Conservation (phyloP, 345 rosid genomes). For the Heritiera littoralis region DNA sequence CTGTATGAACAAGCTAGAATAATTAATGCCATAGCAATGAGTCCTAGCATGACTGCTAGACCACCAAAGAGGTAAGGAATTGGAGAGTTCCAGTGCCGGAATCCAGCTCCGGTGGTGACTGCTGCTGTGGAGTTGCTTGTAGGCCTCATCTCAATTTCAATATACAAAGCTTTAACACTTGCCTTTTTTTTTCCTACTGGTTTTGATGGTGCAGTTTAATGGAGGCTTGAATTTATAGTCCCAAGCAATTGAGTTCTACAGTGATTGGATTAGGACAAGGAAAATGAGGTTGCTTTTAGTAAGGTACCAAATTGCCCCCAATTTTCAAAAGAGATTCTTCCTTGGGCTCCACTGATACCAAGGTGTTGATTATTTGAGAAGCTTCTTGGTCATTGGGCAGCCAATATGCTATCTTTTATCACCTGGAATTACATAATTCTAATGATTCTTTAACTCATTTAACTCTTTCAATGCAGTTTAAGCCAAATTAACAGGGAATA, state of each 20-base stretch:
- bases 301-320: conserved; percentile 37
- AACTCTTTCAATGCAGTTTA: neutral
- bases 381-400: conserved; percentile 20
- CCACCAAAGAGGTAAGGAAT: conserved; percentile 53
- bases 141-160: conserved; percentile 38
- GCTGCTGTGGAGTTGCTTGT: conserved; percentile 32
- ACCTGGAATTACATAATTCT: neutral
- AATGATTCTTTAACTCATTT: neutral
- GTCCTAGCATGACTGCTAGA: conserved; percentile 49
- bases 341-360: conserved; percentile 40
- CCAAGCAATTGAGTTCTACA: conserved; percentile 1
- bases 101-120: conserved; percentile 16
- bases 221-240: conserved; percentile 29
- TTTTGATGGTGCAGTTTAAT: conserved; percentile 15
- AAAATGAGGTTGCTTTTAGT: conserved; percentile 2
- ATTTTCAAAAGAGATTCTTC: conserved; percentile 38
- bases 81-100: conserved; percentile 43
- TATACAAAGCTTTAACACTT: neutral
- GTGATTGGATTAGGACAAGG: conserved; percentile 30
- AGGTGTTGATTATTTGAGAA: conserved; percentile 19
- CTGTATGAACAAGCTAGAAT: conserved; percentile 51
- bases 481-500: neutral
- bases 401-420: neutral
- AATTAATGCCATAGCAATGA: conserved; percentile 43
- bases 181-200: neutral